These are phyloP conservation scores for Herpotrichia juniperi DNA, from an alignment of 2,329 filamentous ascomycete species.

Conservation along the genomic window DNA sequence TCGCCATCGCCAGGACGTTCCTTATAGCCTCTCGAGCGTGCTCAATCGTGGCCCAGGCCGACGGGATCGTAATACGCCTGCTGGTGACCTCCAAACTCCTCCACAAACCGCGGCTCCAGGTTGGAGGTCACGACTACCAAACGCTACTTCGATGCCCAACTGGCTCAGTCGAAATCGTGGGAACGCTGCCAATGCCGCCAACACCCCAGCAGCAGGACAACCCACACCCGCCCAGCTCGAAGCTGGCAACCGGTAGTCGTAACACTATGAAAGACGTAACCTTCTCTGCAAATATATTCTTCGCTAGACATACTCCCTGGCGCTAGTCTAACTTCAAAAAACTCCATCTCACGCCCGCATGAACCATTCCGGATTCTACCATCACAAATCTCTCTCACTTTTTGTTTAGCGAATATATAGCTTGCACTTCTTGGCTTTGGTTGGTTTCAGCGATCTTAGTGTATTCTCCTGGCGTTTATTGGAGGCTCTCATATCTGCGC, in stretches of 20 bases:
- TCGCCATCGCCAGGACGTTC: constrained; percentile 14
- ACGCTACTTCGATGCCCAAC: constrained; percentile 23
- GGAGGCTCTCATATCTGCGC: background rate
- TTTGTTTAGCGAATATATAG: background rate
- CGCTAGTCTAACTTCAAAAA: constrained; percentile 1
- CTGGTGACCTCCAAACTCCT: constrained; percentile 15
- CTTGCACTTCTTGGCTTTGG: background rate
- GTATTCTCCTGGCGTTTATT: background rate
- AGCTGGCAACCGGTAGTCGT: constrained; percentile 37
- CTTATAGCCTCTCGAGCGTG: constrained; percentile 25
- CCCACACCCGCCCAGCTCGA: constrained; percentile 45
- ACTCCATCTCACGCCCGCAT: constrained; percentile 1
- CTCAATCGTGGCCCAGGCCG: constrained; percentile 30
- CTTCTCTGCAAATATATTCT: background rate
- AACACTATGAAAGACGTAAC: background rate
- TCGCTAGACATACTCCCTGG: background rate
- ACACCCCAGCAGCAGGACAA: constrained; percentile 15
- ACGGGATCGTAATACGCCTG: constrained; percentile 21
- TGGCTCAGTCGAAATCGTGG: constrained; percentile 38
- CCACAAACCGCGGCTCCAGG: constrained; percentile 15
- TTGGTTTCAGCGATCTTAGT: background rate
- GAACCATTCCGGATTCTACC: background rate
- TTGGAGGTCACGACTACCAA: constrained; percentile 32
- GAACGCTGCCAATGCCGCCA: constrained; percentile 19
- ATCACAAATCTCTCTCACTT: background rate